Base-by-base conservation (phyloP, 2,329 filamentous ascomycete species). In the Neofusicoccum ribis region DNA sequence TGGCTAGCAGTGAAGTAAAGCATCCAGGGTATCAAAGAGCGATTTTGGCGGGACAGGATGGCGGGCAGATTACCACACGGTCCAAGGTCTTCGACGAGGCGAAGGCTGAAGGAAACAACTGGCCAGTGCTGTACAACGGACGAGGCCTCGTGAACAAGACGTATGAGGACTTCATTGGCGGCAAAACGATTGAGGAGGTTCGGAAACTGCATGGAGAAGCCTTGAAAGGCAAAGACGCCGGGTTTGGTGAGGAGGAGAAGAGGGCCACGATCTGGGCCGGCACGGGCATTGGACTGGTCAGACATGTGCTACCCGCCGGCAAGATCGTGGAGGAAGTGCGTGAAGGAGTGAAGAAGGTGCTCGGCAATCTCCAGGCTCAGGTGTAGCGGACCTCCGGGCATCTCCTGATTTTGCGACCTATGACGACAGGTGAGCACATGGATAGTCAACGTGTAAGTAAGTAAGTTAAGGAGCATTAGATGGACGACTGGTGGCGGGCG, bases 241-340 rank as follows among this genome's bases (percentile, higher is more conserved):
- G 86, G 84, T 37, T 76, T 75, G 1, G 74, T 81, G 14, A 85
- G 81, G 2, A 23, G 46, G 66, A 77, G 5, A 37, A 39, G 9
- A 60, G 56, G 17, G 56, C 39, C 31, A 60, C 85, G 3, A 85
- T 85, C 12, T 89, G 88, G 79, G 86, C 85, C 15, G 87, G 88
- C 3, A 84, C 84, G 17, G 87, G 82, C 0, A 83, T 89, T 11
- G 88, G 88, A 0, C 76, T 89, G 66, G 79, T 89, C 1, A 83
- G 74, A 52, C 74, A 81, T 41, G 77, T 85, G 0, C 79, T 80
- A 68, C 72, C 77, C 9, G 86, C 85, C 2, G 79, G 73, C 9
- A 80, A 84, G 8, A 86, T 89, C 70, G 81, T 86, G 2, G 73
- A 74, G 52, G 80, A 84, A 65, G 74, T 82, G 3, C 76, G 82